Evolutionary conservation across 2,329 filamentous ascomycete genomes (phyloP), one percentile per base, ranked within the genome.

Genomic region (Ophiostoma piceae): DNA sequence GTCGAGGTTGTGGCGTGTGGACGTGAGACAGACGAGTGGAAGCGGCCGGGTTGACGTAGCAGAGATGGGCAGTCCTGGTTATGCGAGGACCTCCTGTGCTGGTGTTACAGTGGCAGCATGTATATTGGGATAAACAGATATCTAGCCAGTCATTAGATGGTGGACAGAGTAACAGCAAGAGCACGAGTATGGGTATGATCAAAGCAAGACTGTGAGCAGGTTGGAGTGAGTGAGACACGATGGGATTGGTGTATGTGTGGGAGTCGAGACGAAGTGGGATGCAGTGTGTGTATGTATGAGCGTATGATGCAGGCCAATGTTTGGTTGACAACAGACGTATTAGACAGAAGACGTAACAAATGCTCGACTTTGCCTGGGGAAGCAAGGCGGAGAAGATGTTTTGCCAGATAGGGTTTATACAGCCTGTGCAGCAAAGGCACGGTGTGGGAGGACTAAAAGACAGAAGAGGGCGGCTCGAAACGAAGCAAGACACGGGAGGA

Each of bases 101-200:
- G n/a, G 66, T 70, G 66, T 41, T 39, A 65, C 68, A 32, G 69
- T 67, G 39, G 51, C 43, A 54, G 54, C 26, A 26, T 39, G 62
- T 67, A 16, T 67, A 37, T 65, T 41, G 51, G 54, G 22, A 64
- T 54, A n/a, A 65, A 70, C 16, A 67, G 19, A 16, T 9, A 35
- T 19, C 14, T 26, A 57, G 26, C 57, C 22, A 26, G 2, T 26
- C 9, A 26, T 26, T 26, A 26, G 22, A 57, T 2, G 26, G 51
- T 26, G 22, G 8, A 22, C 12, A 57, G 51, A 57, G 39, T 12
- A 41, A 41, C 9, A 57, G n/a, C 16, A 51, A 22, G 16, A n/a
- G 47, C n/a, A 51, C 5, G 35, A 35, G 26, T 29, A 29, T 29
- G 26, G 26, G 26, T 29, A 29, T 29, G 26, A 29, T 29, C 26